Conservation (phyloP, 352 stramenopile species). For the Phytophthora boehmeriae region DNA sequence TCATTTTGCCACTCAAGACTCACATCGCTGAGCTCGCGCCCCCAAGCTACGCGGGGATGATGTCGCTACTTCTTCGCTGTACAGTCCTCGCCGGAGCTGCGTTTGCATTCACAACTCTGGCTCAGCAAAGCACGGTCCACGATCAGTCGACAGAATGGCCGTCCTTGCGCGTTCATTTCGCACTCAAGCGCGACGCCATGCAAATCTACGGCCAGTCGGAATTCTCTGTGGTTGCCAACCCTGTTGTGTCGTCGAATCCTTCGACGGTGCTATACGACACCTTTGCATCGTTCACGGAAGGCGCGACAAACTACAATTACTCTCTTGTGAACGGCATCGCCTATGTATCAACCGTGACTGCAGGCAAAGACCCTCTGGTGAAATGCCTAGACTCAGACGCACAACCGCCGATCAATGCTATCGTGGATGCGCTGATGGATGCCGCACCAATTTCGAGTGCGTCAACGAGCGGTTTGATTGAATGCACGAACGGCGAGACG, state of each 20-base stretch:
- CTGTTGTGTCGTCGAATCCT: conserved; percentile 11
- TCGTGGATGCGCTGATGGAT: conserved; percentile 26
- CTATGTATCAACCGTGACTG: conserved; percentile 20
- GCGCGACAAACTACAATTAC: conserved; percentile 28
- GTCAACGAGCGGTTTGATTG: conserved; percentile 11
- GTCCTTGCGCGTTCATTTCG: conserved; percentile 27
- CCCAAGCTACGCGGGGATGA: too few species aligned
- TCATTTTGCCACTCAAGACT: too few species aligned
- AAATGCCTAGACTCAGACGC: conserved; percentile 20
- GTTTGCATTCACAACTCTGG: too few species aligned
- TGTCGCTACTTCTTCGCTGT: too few species aligned
- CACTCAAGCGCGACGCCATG: conserved; percentile 38
- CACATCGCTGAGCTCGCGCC: too few species aligned
- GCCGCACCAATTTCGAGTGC: conserved; percentile 11
- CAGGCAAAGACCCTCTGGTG: conserved; percentile 1
- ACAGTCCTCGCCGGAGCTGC: too few species aligned
- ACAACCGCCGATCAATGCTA: conserved; percentile 28
- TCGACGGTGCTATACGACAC: conserved; percentile 32
- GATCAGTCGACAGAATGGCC: not conserved
- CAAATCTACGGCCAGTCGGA: conserved; percentile 30
- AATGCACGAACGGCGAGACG: conserved; percentile 23
- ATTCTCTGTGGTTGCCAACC: conserved; percentile 37
- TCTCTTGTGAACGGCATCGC: conserved; percentile 27
- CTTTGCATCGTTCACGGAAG: conserved; percentile 27
- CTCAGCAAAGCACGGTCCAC: not conserved